These are phyloP conservation scores for Raffaelea ambrosiae DNA, from an alignment of 2,329 filamentous ascomycete species.

Conservation along the genomic window DNA sequence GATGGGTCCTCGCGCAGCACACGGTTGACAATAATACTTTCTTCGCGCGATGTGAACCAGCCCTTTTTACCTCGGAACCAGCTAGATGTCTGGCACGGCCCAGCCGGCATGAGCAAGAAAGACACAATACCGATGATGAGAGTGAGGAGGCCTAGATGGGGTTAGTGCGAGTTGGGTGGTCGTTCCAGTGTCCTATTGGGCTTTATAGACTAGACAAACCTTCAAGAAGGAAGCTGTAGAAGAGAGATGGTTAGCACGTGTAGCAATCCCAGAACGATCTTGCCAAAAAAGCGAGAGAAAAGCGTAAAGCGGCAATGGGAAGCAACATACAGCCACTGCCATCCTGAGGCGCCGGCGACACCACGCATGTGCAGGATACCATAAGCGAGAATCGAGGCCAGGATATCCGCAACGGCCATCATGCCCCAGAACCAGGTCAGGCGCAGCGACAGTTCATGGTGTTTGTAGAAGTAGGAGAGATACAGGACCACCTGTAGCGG, in stretches of 20 bases:
- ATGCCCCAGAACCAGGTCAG: conserved; percentile 33
- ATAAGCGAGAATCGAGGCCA: conserved; percentile 28
- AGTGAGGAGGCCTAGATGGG: conserved; percentile 25
- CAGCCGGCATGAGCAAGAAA: conserved; percentile 38
- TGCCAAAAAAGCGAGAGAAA: too few relatives aligned
- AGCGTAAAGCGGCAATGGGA: too few relatives aligned
- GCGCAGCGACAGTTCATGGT: conserved; percentile 28
- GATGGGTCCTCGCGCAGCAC: conserved; percentile 46
- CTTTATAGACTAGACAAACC: too few relatives aligned
- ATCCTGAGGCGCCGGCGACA: conserved; percentile 24
- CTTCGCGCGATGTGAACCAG: conserved; percentile 45
- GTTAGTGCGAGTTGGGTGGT: not conserved
- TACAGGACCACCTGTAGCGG: conserved; percentile 22
- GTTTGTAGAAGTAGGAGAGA: conserved; percentile 35
- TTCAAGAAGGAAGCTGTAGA: too few relatives aligned
- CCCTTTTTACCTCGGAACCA: conserved; percentile 35
- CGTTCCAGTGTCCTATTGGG: too few relatives aligned
- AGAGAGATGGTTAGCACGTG: too few relatives aligned
- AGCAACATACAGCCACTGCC: conserved; percentile 45
- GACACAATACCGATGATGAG: conserved; percentile 31
- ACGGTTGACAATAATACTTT: conserved; percentile 51
- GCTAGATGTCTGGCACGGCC: conserved; percentile 30
- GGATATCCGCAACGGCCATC: conserved; percentile 29
- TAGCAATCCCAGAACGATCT: too few relatives aligned
- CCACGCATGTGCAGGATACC: conserved; percentile 32